These are phyloP conservation scores for Ehretia macrophylla DNA, from an alignment of 257 asterid genomes.

Conservation along the genomic window DNA sequence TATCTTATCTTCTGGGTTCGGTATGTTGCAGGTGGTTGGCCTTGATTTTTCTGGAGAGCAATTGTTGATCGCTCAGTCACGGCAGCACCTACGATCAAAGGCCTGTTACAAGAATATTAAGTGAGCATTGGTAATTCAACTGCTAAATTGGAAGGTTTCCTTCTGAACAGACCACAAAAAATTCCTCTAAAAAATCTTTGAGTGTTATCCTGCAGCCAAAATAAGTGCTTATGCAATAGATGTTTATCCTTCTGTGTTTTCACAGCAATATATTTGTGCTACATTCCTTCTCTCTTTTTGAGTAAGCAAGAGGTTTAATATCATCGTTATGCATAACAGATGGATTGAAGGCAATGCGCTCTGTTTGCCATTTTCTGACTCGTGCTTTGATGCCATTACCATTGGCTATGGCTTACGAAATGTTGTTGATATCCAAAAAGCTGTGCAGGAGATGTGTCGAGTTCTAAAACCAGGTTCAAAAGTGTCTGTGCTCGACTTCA, in stretches of 20 bases:
- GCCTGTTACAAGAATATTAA: constrained; percentile 69
- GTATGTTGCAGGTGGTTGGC: constrained; percentile 55
- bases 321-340: constrained; percentile 33
- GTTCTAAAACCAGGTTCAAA: constrained; percentile 75
- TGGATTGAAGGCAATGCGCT: constrained; percentile 89
- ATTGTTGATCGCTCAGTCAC: constrained; percentile 61
- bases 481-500: constrained; percentile 76
- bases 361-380: constrained; percentile 65
- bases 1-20: background rate
- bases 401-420: constrained; percentile 84
- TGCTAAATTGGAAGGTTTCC: background rate
- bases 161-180: background rate
- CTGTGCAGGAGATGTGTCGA: constrained; percentile 62
- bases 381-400: constrained; percentile 71
- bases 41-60: constrained; percentile 88
- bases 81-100: constrained; percentile 53
- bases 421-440: constrained; percentile 55
- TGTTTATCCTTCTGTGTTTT: background rate
- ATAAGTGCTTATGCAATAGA: background rate
- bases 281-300: background rate
- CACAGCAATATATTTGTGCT: background rate
- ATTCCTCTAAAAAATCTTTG: too few species aligned
- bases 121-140: constrained; percentile 45
- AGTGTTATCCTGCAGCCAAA: too few species aligned
- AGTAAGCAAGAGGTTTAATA: background rate